Evolutionary conservation across 306 rosid species (phyloP).

Genomic region (Dalbergia cultrata): DNA sequence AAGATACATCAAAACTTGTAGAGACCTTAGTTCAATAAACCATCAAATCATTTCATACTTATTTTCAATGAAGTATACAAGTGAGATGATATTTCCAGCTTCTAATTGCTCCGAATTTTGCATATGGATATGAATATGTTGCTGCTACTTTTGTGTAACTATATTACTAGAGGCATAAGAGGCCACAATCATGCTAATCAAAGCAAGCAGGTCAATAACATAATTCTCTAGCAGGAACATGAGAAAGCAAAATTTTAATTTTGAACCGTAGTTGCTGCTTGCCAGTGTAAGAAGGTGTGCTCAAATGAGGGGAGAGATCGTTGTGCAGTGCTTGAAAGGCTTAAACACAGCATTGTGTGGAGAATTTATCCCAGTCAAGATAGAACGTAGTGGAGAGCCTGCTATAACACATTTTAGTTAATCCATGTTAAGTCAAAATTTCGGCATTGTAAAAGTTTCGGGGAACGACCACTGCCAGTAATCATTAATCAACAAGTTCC

Average conservation of each 20-base stretch:
- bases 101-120: conserved; percentile 8
- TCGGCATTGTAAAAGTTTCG: conserved; percentile 5
- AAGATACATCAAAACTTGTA: not conserved
- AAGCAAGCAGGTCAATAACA: conserved; percentile 12
- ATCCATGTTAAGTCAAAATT: not conserved
- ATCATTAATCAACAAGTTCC: conserved; percentile 19
- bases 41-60: conserved; percentile 8
- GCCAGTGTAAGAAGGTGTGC: not conserved
- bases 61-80: not conserved
- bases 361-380: conserved; percentile 5
- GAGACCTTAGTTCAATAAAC: not conserved
- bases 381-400: conserved; percentile 10
- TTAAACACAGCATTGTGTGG: not conserved
- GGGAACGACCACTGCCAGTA: not conserved
- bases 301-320: conserved; percentile 19
- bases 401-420: conserved; percentile 22
- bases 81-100: conserved; percentile 11
- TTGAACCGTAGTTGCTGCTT: conserved; percentile 16
- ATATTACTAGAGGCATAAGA: conserved; percentile 4
- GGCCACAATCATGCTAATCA: conserved; percentile 4
- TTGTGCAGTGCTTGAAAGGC: not conserved
- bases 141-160: not conserved
- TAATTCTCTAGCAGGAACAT: conserved; percentile 9
- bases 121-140: conserved; percentile 8
- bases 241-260: conserved; percentile 19